These are phyloP conservation scores for Neurospora sp. DNA, from an alignment of 495 filamentous ascomycete species.

Conservation along the genomic window DNA sequence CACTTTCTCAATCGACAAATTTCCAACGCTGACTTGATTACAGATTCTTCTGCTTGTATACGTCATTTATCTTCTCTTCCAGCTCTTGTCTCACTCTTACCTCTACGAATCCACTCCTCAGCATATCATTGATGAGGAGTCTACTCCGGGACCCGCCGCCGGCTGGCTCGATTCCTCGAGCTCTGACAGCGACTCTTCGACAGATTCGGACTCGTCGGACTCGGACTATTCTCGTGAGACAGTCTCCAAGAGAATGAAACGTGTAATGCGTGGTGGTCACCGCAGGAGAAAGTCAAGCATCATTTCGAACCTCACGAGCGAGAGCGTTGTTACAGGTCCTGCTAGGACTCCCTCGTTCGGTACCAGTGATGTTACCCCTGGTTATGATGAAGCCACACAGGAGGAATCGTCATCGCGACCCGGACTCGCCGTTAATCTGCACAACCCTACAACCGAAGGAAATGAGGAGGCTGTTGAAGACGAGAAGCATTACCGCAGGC, in stretches of 20 bases:
- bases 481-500: conserved; percentile 24
- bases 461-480: conserved; percentile 31
- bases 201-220: conserved; percentile 52
- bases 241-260: conserved; percentile 62
- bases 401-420: conserved; percentile 22
- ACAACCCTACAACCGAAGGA: conserved; percentile 8
- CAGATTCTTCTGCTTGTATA: conserved; percentile 75
- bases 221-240: conserved; percentile 59
- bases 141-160: conserved; percentile 72
- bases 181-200: conserved; percentile 52
- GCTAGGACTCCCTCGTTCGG: conserved; percentile 29
- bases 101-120: conserved; percentile 87
- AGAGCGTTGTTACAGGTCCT: conserved; percentile 11
- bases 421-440: conserved; percentile 13
- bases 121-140: conserved; percentile 79
- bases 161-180: conserved; percentile 67
- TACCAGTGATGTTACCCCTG: conserved; percentile 22
- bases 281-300: conserved; percentile 64
- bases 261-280: conserved; percentile 51
- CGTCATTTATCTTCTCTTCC: conserved; percentile 76
- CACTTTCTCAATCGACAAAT: neutral
- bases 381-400: conserved; percentile 18
- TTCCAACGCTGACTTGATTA: conserved; percentile 3
- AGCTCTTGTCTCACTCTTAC: conserved; percentile 85
- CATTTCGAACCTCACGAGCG: conserved; percentile 52